Percentiles rank a stretch among this genome's conserved stretches.
Conservation (phyloP, 805 yeast genomes). For the Schizosaccharomyces cryophilus region DNA sequence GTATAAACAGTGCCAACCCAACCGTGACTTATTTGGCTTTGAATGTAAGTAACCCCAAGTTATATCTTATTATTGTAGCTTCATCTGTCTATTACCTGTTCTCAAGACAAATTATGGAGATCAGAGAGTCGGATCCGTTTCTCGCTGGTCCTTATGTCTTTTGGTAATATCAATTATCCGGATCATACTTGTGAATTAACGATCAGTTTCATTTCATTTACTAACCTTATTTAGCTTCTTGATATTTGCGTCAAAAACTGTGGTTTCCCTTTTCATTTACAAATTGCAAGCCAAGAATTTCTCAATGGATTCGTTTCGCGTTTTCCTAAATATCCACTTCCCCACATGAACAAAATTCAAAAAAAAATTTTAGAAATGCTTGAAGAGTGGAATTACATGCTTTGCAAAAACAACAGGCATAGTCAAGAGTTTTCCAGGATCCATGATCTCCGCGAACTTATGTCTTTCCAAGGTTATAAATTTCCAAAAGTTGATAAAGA, state of each 20-base stretch:
- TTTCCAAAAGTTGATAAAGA: slow-evolving; percentile 81
- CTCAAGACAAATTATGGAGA: too few species aligned
- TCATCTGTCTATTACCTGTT: too few species aligned
- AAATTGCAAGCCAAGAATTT: slow-evolving; percentile 83
- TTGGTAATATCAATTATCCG: too few species aligned
- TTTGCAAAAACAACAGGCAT: slow-evolving; percentile 70
- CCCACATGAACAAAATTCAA: slow-evolving; percentile 61
- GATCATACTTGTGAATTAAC: too few species aligned
- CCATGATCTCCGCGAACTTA: slow-evolving; percentile 82
- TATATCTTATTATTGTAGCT: background rate
- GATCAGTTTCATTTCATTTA: too few species aligned
- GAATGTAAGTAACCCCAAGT: background rate
- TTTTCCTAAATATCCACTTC: slow-evolving; percentile 87
- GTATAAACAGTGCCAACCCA: slow-evolving; percentile 60
- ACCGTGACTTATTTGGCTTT: slow-evolving; percentile 69
- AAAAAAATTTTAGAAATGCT: slow-evolving; percentile 65
- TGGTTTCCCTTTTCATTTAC: slow-evolving; percentile 90
- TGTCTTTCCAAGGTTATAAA: slow-evolving; percentile 70
- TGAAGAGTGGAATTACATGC: slow-evolving; percentile 92
- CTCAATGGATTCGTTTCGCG: slow-evolving; percentile 75
- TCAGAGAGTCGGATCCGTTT: too few species aligned
- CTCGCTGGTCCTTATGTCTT: too few species aligned
- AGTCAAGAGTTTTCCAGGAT: slow-evolving; percentile 80
- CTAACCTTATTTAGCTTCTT: slow-evolving; percentile 17
- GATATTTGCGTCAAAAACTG: slow-evolving; percentile 91